Evolutionary conservation across 2,329 filamentous ascomycete genomes (phyloP).

Genomic region (Pseudopithomyces chartarum): DNA sequence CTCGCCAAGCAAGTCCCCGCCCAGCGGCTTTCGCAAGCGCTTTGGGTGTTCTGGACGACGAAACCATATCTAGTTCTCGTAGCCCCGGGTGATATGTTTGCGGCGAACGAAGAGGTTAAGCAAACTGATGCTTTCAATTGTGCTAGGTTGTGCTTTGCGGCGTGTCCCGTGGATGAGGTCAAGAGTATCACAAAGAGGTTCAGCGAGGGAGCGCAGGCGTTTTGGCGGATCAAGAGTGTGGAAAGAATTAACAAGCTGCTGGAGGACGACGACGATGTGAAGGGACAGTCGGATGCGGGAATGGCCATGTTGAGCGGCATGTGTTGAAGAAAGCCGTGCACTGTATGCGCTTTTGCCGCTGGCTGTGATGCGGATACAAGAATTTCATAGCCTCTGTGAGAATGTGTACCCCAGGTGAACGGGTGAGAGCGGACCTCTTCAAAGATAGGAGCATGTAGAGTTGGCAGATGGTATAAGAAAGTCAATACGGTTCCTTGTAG

Average conservation of each 20-base stretch:
- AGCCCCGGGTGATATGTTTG: constrained; percentile 75
- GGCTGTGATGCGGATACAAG: too few relatives aligned
- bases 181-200: constrained; percentile 66
- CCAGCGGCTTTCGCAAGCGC: constrained; percentile 64
- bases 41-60: constrained; percentile 73
- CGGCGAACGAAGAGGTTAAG: constrained; percentile 65
- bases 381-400: too few relatives aligned
- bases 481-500: too few relatives aligned
- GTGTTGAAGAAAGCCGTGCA: constrained; percentile 17
- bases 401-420: too few relatives aligned
- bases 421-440: too few relatives aligned
- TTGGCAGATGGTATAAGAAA: too few relatives aligned
- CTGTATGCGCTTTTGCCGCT: not conserved
- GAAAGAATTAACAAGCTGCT: constrained; percentile 68
- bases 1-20: constrained; percentile 63
- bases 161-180: constrained; percentile 74
- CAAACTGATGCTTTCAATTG: constrained; percentile 70
- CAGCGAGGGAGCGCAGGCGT: constrained; percentile 70
- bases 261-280: constrained; percentile 39
- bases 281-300: constrained; percentile 24
- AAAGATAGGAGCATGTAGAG: too few relatives aligned
- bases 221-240: constrained; percentile 76
- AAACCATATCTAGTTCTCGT: constrained; percentile 73
- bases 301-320: constrained; percentile 38
- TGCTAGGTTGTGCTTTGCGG: constrained; percentile 82